Base-by-base conservation (phyloP, 192 early-diverging fungal species). In the Lunasporangiospora selenospora region DNA sequence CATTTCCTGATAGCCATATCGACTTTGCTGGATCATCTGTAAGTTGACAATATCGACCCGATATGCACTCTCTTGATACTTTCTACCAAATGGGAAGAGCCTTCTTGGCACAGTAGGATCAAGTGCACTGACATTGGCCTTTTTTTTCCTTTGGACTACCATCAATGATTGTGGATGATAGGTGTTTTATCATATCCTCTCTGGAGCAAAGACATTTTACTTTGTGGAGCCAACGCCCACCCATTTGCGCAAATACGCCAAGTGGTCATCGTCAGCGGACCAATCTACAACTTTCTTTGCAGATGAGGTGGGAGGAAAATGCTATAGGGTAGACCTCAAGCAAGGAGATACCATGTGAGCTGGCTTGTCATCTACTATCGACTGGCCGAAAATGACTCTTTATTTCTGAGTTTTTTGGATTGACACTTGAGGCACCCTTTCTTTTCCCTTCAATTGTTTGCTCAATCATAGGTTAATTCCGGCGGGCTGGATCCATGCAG, bases 401-500 rank as follows among this genome's bases (percentile, higher is more conserved):
- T 19, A 1, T 15, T n/a, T 10, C 18, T 24, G 18, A 3, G 12
- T 16, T 16, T 10, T 29, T 13, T n/a, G n/a, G n/a, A n/a, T 23
- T 3, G 24, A 39, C 24, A 39, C 29, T 37, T 3, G n/a, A 15
- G 9, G 27, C 10, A 9, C 38, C 37, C 53, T 70, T 43, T 6
- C 13, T 53, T 10, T 32, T 18, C 10, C 6, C 62, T 40, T 6
- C 18, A 48, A 32, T 50, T 50, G 31, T 34, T 16, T 31, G 60
- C 1, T 39, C 16, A 15, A 27, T 31, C 53, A 69, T 40, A 91
- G 92, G 89, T 76, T 96, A 40, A 95, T 98, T 47, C 96, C 96
- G 18, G 88, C 93, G 7, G 96, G 96, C 31, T 98, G 96, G 95
- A 96, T 98, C 59, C 96, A 98, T 67, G 91, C 96, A 1, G 94